A percentile compares a stretch with the other conserved stretches of the same genome.
phyloP scores from a whole-genome alignment of 1,284 basidiomycete species.

The Golubevia sp. region DNA sequence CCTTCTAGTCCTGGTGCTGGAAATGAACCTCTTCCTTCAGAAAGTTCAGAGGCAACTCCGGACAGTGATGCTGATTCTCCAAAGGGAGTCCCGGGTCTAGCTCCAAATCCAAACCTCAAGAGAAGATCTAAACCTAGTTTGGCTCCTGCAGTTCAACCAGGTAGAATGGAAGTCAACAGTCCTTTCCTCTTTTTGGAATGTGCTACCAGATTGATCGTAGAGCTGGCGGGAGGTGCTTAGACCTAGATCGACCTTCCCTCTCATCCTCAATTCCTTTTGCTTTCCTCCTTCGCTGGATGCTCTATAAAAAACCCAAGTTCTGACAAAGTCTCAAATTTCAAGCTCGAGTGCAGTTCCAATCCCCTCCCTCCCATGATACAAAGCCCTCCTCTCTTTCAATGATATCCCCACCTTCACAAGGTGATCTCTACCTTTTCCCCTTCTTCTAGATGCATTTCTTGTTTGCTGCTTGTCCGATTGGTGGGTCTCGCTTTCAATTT shows the following conservation, averaged over 20 bases:
- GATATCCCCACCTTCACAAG: too few species aligned
- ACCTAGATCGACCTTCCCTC: not conserved
- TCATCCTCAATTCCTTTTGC: not conserved
- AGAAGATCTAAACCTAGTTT: slow-evolving; percentile 26
- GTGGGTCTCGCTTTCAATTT: too few species aligned
- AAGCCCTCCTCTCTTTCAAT: too few species aligned
- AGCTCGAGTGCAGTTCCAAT: too few species aligned
- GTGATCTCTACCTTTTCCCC: too few species aligned
- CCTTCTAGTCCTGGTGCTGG: slow-evolving; percentile 7
- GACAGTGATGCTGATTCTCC: slow-evolving; percentile 2
- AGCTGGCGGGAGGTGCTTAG: not conserved
- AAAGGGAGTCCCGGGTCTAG: slow-evolving; percentile 1
- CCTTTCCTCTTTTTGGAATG: slow-evolving; percentile 60
- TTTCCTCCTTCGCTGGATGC: not conserved
- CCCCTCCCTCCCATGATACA: too few species aligned
- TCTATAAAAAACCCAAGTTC: too few species aligned
- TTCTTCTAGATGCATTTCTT: too few species aligned
- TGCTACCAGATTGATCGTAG: slow-evolving; percentile 47
- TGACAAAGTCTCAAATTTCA: too few species aligned
- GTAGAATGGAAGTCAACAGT: slow-evolving; percentile 52
- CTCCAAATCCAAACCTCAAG: not conserved
- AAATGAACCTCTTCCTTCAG: not conserved
- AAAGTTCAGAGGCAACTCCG: not conserved
- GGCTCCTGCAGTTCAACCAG: slow-evolving; percentile 34
- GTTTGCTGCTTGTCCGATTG: too few species aligned